Percentiles rank a stretch among this genome's conserved stretches.
Evolutionary conservation across 108 stramenopile species (phyloP).

Genomic region (Nitzschia sp.): DNA sequence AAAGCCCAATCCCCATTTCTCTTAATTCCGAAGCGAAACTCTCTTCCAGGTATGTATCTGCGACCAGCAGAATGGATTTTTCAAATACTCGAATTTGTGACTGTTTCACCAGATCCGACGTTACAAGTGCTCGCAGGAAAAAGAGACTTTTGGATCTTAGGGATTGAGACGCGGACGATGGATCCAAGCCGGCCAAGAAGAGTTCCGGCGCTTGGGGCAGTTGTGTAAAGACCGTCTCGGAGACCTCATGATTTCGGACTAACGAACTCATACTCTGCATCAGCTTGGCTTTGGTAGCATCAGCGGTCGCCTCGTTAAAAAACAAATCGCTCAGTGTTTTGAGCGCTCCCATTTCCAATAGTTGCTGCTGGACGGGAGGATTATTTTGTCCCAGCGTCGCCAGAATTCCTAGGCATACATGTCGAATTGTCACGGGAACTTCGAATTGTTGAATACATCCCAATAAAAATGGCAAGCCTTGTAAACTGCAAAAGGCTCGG

Average conservation of each 20-base stretch:
- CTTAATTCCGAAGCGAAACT: slow-evolving; percentile 57
- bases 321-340: slow-evolving; percentile 44
- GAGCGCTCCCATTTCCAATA: slow-evolving; percentile 68
- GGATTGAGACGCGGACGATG: slow-evolving; percentile 5
- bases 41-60: slow-evolving; percentile 43
- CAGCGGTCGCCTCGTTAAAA: neutral
- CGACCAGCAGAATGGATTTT: slow-evolving; percentile 36
- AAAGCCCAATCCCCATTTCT: slow-evolving; percentile 66
- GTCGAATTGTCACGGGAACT: slow-evolving; percentile 57
- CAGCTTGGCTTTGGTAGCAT: slow-evolving; percentile 48
- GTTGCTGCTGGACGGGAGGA: slow-evolving; percentile 78
- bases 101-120: slow-evolving; percentile 54
- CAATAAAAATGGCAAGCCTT: slow-evolving; percentile 73
- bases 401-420: slow-evolving; percentile 55
- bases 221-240: slow-evolving; percentile 64
- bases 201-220: slow-evolving; percentile 50
- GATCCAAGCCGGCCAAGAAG: slow-evolving; percentile 47
- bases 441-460: slow-evolving; percentile 57
- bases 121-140: slow-evolving; percentile 69
- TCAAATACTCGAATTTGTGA: slow-evolving; percentile 42
- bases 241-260: slow-evolving; percentile 65
- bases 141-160: slow-evolving; percentile 63
- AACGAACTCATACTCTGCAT: slow-evolving; percentile 73
- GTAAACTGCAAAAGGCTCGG: slow-evolving; percentile 70
- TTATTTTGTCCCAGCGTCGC: slow-evolving; percentile 82